Conservation (phyloP, 2,329 filamentous ascomycete genomes). For the Alternaria arborescens region DNA sequence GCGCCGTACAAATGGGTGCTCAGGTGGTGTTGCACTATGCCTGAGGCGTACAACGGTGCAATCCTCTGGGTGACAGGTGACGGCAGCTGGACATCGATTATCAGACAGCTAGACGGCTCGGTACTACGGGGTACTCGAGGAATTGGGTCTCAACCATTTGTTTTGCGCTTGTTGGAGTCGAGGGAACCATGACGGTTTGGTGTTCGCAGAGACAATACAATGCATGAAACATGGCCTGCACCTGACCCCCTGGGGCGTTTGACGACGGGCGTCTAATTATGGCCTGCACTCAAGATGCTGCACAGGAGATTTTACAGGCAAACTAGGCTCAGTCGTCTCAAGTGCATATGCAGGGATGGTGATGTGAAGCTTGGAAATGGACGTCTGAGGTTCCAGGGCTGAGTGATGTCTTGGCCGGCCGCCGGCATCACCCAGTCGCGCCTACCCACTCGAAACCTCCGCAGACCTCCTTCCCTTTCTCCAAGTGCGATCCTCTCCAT, state of each 20-base stretch:
- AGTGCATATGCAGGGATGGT: constrained; percentile 16
- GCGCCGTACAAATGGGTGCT: constrained; percentile 9
- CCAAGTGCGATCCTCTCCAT: not conserved
- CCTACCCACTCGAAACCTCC: constrained; percentile 17
- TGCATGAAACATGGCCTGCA: constrained; percentile 11
- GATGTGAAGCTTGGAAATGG: constrained; percentile 9
- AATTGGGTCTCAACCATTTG: constrained; percentile 1
- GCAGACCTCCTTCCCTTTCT: constrained; percentile 14
- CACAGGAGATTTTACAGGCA: constrained; percentile 15
- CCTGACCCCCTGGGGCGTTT: constrained; percentile 33
- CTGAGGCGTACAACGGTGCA: constrained; percentile 7
- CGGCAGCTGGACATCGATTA: not conserved
- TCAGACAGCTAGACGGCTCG: not conserved
- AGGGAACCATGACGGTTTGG: constrained; percentile 12
- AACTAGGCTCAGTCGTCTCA: constrained; percentile 11
- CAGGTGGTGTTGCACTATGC: constrained; percentile 11
- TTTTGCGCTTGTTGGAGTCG: constrained; percentile 9
- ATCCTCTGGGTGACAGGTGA: constrained; percentile 1
- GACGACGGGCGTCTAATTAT: constrained; percentile 33
- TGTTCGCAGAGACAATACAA: constrained; percentile 2
- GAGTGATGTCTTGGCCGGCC: constrained; percentile 19
- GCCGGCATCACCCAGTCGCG: constrained; percentile 20
- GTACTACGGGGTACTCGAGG: not conserved
- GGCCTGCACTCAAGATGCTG: constrained; percentile 16
- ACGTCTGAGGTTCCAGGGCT: constrained; percentile 19